Evolutionary conservation across 2,329 filamentous ascomycete species (phyloP).

Genomic region (Zymoseptoria crescenta): DNA sequence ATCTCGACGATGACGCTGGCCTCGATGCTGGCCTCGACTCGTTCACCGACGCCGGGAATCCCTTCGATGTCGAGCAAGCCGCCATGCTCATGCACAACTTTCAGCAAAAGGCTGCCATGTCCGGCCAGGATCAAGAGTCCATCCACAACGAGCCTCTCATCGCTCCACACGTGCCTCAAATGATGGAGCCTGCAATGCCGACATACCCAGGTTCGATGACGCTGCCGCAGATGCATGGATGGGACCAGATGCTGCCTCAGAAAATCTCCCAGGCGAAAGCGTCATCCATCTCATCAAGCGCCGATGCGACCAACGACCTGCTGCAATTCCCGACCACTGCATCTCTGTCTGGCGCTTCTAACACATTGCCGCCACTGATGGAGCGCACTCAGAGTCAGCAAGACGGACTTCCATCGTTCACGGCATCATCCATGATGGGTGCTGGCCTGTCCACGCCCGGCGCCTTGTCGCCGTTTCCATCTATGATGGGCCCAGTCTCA

Average conservation of each 20-base stretch:
- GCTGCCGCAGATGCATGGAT: conserved; percentile 71
- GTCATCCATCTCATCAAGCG: conserved; percentile 58
- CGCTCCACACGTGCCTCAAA: conserved; percentile 60
- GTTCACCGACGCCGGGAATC: conserved; percentile 83
- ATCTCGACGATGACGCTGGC: conserved; percentile 66
- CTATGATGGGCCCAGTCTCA: conserved; percentile 59
- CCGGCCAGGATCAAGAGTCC: conserved; percentile 50
- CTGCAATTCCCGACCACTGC: conserved; percentile 40
- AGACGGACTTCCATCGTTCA: conserved; percentile 44
- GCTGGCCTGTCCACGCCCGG: conserved; percentile 58
- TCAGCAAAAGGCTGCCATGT: conserved; percentile 82
- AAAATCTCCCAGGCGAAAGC: conserved; percentile 63
- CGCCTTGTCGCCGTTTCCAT: conserved; percentile 64
- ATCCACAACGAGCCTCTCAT: conserved; percentile 58
- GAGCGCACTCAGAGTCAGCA: conserved; percentile 42
- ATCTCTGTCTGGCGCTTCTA: conserved; percentile 16
- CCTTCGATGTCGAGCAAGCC: conserved; percentile 93
- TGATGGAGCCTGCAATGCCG: conserved; percentile 73
- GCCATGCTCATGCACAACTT: conserved; percentile 98
- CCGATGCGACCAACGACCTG: conserved; percentile 36
- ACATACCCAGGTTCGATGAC: conserved; percentile 61
- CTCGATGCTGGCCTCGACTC: conserved; percentile 71
- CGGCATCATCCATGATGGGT: conserved; percentile 62
- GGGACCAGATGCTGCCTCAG: conserved; percentile 79
- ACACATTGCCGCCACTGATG: conserved; percentile 59